phyloP scores from a whole-genome alignment of 179 eudicot species.

The Silene coronaria region DNA sequence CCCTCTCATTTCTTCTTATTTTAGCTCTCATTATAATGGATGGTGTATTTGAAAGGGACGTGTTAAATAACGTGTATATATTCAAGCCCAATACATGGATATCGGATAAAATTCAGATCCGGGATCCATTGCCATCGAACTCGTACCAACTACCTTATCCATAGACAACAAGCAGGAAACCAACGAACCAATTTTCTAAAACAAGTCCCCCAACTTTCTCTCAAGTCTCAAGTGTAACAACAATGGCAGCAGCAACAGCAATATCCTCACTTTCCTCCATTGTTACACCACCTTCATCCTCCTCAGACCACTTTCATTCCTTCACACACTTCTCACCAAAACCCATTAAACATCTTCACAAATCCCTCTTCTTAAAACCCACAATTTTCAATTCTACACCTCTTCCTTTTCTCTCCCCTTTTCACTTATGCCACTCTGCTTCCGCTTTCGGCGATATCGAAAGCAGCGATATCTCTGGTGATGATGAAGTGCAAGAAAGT shows the following conservation, averaged over 20 bases:
- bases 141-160: too few species aligned
- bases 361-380: constrained; percentile 31
- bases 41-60: too few species aligned
- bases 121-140: too few species aligned
- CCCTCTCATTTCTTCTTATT: too few species aligned
- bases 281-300: constrained; percentile 21
- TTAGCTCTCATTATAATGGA: too few species aligned
- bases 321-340: constrained; percentile 24
- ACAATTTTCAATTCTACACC: constrained; percentile 13
- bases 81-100: too few species aligned
- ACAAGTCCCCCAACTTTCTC: too few species aligned
- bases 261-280: constrained; percentile 22
- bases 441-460: constrained; percentile 20
- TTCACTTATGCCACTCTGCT: constrained; percentile 22
- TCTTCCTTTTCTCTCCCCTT: constrained; percentile 21
- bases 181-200: too few species aligned
- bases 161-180: too few species aligned
- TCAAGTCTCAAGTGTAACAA: too few species aligned
- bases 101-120: too few species aligned
- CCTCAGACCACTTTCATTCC: constrained; percentile 11
- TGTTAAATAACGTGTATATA: too few species aligned
- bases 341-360: constrained; percentile 24
- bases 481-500: constrained; percentile 1
- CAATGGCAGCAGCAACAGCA: constrained; percentile 16
- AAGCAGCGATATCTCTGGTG: constrained; percentile 20